A percentile compares a stretch with the other conserved stretches of the same genome.
phyloP scores from a whole-genome alignment of 2,329 filamentous ascomycete species.

The Trichoderma hamatum region DNA sequence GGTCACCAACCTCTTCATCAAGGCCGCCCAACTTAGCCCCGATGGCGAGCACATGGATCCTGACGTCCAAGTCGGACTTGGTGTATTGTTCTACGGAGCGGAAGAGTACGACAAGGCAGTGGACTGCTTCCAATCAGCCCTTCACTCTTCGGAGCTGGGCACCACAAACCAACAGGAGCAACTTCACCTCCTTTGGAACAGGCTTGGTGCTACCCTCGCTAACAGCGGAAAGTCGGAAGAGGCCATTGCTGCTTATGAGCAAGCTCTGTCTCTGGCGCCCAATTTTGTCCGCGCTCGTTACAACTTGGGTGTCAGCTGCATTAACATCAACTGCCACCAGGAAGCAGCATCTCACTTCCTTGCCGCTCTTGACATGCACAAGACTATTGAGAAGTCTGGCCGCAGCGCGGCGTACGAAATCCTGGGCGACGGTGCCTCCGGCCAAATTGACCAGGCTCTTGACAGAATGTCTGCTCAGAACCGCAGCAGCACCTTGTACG shows the following conservation, averaged over 20 bases:
- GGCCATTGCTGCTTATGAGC: slow-evolving; percentile 94
- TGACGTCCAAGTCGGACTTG: slow-evolving; percentile 94
- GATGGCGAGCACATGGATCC: slow-evolving; percentile 96
- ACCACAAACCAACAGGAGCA: slow-evolving; percentile 82
- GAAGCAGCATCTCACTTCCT: slow-evolving; percentile 93
- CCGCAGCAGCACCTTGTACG: slow-evolving; percentile 93
- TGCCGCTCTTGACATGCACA: slow-evolving; percentile 92
- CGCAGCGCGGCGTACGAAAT: slow-evolving; percentile 83
- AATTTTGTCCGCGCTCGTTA: slow-evolving; percentile 98
- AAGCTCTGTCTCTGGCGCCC: slow-evolving; percentile 83
- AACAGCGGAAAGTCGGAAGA: slow-evolving; percentile 94
- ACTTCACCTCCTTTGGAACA: slow-evolving; percentile 94
- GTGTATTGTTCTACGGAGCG: slow-evolving; percentile 95
- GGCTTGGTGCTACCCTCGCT: slow-evolving; percentile 90
- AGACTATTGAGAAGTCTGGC: slow-evolving; percentile 84
- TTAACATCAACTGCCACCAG: slow-evolving; percentile 94
- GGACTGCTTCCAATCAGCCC: slow-evolving; percentile 93
- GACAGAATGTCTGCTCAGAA: slow-evolving; percentile 93
- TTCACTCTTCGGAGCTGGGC: slow-evolving; percentile 83
- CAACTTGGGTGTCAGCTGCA: slow-evolving; percentile 94
- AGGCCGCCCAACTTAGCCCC: slow-evolving; percentile 87
- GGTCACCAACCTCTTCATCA: slow-evolving; percentile 88
- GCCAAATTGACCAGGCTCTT: slow-evolving; percentile 67
- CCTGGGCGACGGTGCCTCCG: slow-evolving; percentile 57
- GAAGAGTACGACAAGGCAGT: slow-evolving; percentile 99